Evolutionary conservation across 2,329 filamentous ascomycete species (phyloP).

Genomic region (Eutypella sp.): DNA sequence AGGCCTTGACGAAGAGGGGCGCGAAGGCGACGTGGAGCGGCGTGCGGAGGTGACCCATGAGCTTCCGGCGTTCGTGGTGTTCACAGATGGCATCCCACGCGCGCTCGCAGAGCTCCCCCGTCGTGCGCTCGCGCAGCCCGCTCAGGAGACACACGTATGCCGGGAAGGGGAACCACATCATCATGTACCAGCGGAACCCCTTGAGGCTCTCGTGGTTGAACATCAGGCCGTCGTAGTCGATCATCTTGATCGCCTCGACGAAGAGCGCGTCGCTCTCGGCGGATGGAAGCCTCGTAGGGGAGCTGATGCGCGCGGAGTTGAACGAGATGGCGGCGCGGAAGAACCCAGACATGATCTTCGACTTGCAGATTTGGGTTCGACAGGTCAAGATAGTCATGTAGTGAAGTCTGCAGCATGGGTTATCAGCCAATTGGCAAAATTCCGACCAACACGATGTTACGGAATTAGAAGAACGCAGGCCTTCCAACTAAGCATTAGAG

Average conservation of each 20-base stretch:
- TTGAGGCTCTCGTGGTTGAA: conserved; percentile 46
- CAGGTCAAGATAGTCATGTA: conserved; percentile 56
- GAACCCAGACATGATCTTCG: conserved; percentile 51
- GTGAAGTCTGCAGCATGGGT: conserved; percentile 34
- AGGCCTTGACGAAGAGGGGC: conserved; percentile 55
- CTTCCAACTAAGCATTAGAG: too few species aligned
- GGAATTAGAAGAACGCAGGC: background rate
- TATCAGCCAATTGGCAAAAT: background rate
- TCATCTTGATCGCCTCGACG: conserved; percentile 50
- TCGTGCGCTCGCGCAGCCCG: conserved; percentile 47
- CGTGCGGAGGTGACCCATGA: conserved; percentile 45
- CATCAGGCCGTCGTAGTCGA: conserved; percentile 55
- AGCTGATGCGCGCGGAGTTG: conserved; percentile 6
- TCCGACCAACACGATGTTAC: background rate
- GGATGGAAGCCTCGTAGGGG: conserved; percentile 33
- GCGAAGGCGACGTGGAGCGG: conserved; percentile 56
- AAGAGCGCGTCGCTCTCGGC: conserved; percentile 49
- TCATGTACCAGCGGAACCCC: conserved; percentile 54
- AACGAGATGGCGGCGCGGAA: conserved; percentile 38
- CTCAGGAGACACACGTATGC: conserved; percentile 57
- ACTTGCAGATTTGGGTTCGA: conserved; percentile 49
- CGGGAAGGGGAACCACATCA: conserved; percentile 55
- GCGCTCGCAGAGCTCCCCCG: conserved; percentile 52
- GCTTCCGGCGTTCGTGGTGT: conserved; percentile 48
- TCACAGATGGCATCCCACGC: conserved; percentile 53